phyloP scores from a whole-genome alignment of 805 yeast genomes.

The Yamadazyma phyllophila region DNA sequence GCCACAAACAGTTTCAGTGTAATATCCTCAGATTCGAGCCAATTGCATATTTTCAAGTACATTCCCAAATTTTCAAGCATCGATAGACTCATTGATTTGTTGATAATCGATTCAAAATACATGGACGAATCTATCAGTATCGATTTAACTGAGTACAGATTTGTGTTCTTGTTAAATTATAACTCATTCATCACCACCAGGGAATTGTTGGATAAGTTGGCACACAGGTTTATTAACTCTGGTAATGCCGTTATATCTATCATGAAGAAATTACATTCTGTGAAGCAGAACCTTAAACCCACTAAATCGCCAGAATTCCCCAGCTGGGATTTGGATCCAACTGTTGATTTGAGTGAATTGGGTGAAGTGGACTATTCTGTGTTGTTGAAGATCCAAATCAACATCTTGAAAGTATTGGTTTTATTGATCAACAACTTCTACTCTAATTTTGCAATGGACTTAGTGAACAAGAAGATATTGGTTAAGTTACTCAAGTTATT shows the following conservation, averaged over 20 bases:
- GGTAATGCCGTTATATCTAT: conserved; percentile 45
- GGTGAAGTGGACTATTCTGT: conserved; percentile 60
- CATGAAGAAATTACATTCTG: conserved; percentile 31
- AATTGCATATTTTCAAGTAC: conserved; percentile 17
- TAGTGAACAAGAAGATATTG: conserved; percentile 55
- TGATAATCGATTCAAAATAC: conserved; percentile 68
- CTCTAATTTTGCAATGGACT: conserved; percentile 69
- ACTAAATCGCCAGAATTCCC: conserved; percentile 41
- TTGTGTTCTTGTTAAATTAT: conserved; percentile 41
- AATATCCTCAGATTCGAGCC: conserved; percentile 17
- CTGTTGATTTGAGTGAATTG: conserved; percentile 35
- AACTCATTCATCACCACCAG: conserved; percentile 39
- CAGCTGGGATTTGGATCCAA: conserved; percentile 51
- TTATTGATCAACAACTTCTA: conserved; percentile 72
- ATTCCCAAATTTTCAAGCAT: conserved; percentile 56
- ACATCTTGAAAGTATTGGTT: conserved; percentile 72
- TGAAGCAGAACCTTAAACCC: conserved; percentile 14
- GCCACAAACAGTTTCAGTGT: conserved; percentile 12
- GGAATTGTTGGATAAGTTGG: conserved; percentile 38
- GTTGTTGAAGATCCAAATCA: conserved; percentile 76
- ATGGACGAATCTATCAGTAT: conserved; percentile 40
- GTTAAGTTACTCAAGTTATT: conserved; percentile 63
- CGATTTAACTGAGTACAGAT: conserved; percentile 40
- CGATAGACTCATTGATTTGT: conserved; percentile 73
- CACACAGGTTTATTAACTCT: conserved; percentile 40